Base-by-base conservation (phyloP, 768 basidiomycete species). In the Lactarius pseudohatsudake region DNA sequence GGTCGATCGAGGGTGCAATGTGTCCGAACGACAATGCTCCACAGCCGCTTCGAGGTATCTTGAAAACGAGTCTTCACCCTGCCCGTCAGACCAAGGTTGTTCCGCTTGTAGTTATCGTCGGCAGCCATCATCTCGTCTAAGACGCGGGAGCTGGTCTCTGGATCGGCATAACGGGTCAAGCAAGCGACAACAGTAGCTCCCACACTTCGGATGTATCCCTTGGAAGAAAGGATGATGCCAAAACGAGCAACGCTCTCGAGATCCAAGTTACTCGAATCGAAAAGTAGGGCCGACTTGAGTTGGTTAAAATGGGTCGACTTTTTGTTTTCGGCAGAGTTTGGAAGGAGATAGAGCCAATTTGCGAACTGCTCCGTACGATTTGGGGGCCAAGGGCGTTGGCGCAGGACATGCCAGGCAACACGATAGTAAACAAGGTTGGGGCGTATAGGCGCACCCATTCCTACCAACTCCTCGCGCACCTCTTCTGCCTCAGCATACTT, bases 331-430 rank as follows among this genome's bases (percentile, higher is more conserved):
- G 34, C 20, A 9, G 22, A 2, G 57, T 9, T 20, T 5, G 84
- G 84, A 15, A 78, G 70, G 50, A 84, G 76, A 5, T 77, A 74
- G 60, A 83, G 71, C 85, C 85, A 86, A 16, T 75, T 71, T 2
- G 72, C 65, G 55, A 79, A 78, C n/a, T 62, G 61, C 41, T 62
- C 64, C 13, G 70, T 56, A 16, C 67, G 75, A 30, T 74, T 64
- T 43, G 72, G 70, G 26, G 64, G 63, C 54, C 64, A 59, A 22
- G 40, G 64, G 36, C 47, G 65, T 60, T 15, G 69, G 69, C 20
- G 62, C 54, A 83, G 72, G 18, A 74, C 72, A 62, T 77, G 62
- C 1, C 75, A 53, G 3, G 82, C 82, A 13, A 77, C 79, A 16
- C 59, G 68, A 64, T 76, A 76, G 72, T 81, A 85, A 41, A 76